Percentiles rank a stretch among this genome's conserved stretches.
phyloP scores from a whole-genome alignment of 257 asterid species.

The Solanum bukasovii region DNA sequence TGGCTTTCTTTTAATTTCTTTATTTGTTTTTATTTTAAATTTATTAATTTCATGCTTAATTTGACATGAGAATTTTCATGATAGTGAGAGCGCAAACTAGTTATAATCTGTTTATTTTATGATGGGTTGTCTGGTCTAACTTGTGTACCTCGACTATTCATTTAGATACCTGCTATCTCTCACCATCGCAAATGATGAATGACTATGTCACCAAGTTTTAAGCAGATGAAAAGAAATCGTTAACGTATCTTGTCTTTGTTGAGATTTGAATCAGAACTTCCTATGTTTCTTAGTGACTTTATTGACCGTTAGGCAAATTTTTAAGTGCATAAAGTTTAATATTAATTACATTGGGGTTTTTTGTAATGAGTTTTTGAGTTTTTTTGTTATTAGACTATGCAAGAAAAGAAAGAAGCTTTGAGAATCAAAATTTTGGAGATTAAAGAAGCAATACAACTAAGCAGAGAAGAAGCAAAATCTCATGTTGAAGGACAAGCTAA shows the following conservation, averaged over 20 bases:
- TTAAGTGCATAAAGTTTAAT: background rate
- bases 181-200: background rate
- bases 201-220: background rate
- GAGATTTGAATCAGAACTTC: background rate
- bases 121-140: fast-evolving
- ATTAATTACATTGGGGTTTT: background rate
- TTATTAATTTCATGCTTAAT: background rate
- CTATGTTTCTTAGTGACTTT: background rate
- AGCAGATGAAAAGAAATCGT: background rate
- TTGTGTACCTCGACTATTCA: background rate
- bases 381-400: slow-evolving; percentile 6
- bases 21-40: background rate
- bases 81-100: background rate
- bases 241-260: background rate
- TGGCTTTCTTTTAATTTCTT: background rate
- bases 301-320: background rate
- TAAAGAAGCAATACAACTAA: slow-evolving; percentile 20
- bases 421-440: slow-evolving; percentile 18
- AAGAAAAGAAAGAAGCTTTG: slow-evolving; percentile 25
- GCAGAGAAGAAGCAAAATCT: slow-evolving; percentile 21
- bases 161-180: fast-evolving
- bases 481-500: slow-evolving; percentile 31
- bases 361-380: background rate
- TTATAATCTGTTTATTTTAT: background rate
- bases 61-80: background rate